These are phyloP conservation scores for Clonostachys rosea DNA, from an alignment of 2,329 filamentous ascomycete genomes.

Conservation along the genomic window DNA sequence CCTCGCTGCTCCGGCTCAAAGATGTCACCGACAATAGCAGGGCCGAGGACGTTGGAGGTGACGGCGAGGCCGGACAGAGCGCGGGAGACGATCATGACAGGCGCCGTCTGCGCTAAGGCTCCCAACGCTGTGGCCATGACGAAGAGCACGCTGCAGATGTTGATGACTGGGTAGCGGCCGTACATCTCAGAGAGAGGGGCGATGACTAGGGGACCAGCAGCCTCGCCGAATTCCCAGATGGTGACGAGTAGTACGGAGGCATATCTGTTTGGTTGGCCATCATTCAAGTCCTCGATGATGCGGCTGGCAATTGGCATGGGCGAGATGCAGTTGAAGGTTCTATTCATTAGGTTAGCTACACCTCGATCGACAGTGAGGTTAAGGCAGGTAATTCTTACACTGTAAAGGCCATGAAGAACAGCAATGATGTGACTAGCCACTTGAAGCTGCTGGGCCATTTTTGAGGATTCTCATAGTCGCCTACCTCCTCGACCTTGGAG, in stretches of 20 bases:
- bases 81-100: conserved; percentile 46
- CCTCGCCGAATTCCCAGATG: conserved; percentile 65
- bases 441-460: conserved; percentile 49
- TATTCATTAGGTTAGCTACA: no score
- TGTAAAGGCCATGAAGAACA: conserved; percentile 50
- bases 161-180: conserved; percentile 51
- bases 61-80: conserved; percentile 58
- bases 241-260: conserved; percentile 60
- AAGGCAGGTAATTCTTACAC: conserved; percentile 29
- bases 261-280: conserved; percentile 27
- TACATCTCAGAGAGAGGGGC: conserved; percentile 59
- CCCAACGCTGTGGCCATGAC: conserved; percentile 39
- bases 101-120: conserved; percentile 37
- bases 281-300: conserved; percentile 40
- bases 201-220: conserved; percentile 54
- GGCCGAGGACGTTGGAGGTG: conserved; percentile 58
- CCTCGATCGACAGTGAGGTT: no score
- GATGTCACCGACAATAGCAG: conserved; percentile 60
- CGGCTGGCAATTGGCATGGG: conserved; percentile 47
- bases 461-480: conserved; percentile 35
- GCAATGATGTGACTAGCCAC: conserved; percentile 45
- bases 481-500: neutral
- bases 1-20: conserved; percentile 53
- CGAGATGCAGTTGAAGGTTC: conserved; percentile 51
- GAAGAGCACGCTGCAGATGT: conserved; percentile 45